Conservation (phyloP, 2,329 filamentous ascomycete genomes). For the Zarea fungicola region DNA sequence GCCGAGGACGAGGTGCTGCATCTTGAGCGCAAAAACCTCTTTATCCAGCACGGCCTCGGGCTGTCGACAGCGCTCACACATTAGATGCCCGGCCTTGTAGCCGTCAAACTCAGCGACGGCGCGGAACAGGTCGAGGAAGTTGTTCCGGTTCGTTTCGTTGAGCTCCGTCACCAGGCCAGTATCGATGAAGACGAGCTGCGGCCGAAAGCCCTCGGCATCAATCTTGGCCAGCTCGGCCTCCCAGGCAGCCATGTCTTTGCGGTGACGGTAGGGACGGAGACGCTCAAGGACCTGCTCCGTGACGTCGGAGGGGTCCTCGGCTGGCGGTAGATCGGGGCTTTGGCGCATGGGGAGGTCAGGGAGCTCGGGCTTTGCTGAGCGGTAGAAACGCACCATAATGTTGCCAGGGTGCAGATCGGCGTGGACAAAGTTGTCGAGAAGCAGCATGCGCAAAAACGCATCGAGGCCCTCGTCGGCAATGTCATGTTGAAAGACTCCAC, state of each 20-base stretch:
- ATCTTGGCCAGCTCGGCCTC: conserved; percentile 66
- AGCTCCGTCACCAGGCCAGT: conserved; percentile 93
- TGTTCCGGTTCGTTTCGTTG: conserved; percentile 76
- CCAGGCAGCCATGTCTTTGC: conserved; percentile 65
- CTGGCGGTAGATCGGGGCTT: conserved; percentile 25
- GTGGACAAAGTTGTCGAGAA: conserved; percentile 97
- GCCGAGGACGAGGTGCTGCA: conserved; percentile 90
- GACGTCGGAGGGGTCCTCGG: conserved; percentile 60
- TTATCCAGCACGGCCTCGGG: conserved; percentile 83
- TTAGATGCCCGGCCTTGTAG: conserved; percentile 88
- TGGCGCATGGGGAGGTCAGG: conserved; percentile 22
- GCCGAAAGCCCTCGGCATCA: conserved; percentile 81
- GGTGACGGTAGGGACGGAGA: conserved; percentile 64
- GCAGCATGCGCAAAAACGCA: conserved; percentile 91
- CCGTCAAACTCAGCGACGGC: conserved; percentile 95
- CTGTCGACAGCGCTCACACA: conserved; percentile 93
- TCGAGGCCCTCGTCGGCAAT: conserved; percentile 94
- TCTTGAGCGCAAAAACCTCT: conserved; percentile 89
- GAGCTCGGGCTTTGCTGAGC: conserved; percentile 67
- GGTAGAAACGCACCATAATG: conserved; percentile 99
- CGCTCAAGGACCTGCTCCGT: conserved; percentile 82
- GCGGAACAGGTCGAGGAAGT: conserved; percentile 94
- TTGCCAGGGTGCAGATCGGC: conserved; percentile 96
- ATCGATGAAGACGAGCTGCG: conserved; percentile 96
- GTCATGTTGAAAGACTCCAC: conserved; percentile 86